Evolutionary conservation across 306 rosid genomes (phyloP).

Genomic region (Quercus alba): DNA sequence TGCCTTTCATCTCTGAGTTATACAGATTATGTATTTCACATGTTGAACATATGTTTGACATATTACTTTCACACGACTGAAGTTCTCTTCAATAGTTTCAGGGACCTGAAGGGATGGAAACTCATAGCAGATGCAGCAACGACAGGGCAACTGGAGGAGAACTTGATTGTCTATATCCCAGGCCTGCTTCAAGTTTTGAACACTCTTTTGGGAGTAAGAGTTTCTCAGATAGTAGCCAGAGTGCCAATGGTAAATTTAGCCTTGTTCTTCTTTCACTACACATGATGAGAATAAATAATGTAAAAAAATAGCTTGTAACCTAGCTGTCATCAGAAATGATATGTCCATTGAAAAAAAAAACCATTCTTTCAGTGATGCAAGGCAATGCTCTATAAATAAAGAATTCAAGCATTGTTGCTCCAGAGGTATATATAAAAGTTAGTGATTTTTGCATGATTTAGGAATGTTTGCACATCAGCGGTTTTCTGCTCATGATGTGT

Average conservation of each 20-base stretch:
- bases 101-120: slow-evolving; percentile 55
- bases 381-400: too few species aligned
- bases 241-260: slow-evolving; percentile 50
- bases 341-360: neutral
- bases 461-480: neutral
- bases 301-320: neutral
- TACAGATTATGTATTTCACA: neutral
- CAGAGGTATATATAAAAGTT: neutral
- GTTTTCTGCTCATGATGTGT: neutral
- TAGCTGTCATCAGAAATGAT: neutral
- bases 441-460: slow-evolving; percentile 1
- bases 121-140: slow-evolving; percentile 43
- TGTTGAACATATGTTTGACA: neutral
- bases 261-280: slow-evolving; percentile 18
- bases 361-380: neutral
- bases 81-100: slow-evolving; percentile 35
- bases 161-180: slow-evolving; percentile 19
- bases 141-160: slow-evolving; percentile 32
- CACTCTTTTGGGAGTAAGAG: slow-evolving; percentile 36
- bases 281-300: neutral
- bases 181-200: slow-evolving; percentile 30
- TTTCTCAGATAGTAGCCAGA: slow-evolving; percentile 48
- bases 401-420: neutral
- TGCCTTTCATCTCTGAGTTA: neutral
- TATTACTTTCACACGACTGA: slow-evolving; percentile 3